A percentile compares a stretch with the other conserved stretches of the same genome.
Conservation (phyloP, 306 rosid genomes). For the Betula pendula region DNA sequence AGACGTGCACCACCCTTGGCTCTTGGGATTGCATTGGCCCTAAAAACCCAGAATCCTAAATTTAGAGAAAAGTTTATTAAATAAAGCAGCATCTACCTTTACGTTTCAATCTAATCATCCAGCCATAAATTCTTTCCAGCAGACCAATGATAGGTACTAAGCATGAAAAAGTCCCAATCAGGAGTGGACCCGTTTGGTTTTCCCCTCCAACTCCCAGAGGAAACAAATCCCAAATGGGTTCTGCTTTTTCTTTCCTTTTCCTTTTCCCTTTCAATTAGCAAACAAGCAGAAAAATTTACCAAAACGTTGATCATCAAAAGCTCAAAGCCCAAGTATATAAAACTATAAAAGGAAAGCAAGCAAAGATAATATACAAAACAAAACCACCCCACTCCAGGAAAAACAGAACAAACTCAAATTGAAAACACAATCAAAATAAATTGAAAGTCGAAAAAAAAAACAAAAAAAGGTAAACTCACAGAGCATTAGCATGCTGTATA, state of each 20-base stretch:
- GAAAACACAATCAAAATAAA: background rate
- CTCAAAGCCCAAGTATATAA: background rate
- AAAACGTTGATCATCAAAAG: background rate
- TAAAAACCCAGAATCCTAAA: conserved; percentile 39
- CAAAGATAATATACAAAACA: background rate
- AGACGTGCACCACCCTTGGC: conserved; percentile 74
- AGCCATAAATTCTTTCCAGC: background rate
- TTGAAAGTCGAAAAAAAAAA: background rate
- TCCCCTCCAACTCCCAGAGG: background rate
- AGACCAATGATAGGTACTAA: background rate
- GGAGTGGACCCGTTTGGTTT: background rate
- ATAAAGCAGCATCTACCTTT: conserved; percentile 2
- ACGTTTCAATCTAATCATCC: background rate
- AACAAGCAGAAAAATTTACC: conserved; percentile 5
- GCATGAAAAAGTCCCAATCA: background rate
- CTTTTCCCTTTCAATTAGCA: conserved; percentile 7
- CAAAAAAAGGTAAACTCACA: conserved; percentile 49
- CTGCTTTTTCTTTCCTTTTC: background rate
- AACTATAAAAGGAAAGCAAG: background rate
- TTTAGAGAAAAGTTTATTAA: conserved; percentile 23
- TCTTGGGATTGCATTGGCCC: conserved; percentile 95
- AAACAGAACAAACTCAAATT: conserved; percentile 3
- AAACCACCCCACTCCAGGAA: conserved; percentile 7
- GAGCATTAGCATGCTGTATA: conserved; percentile 86
- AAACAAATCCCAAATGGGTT: conserved; percentile 3